Conservation (phyloP, 306 rosid species). For the Prunus armeniaca region DNA sequence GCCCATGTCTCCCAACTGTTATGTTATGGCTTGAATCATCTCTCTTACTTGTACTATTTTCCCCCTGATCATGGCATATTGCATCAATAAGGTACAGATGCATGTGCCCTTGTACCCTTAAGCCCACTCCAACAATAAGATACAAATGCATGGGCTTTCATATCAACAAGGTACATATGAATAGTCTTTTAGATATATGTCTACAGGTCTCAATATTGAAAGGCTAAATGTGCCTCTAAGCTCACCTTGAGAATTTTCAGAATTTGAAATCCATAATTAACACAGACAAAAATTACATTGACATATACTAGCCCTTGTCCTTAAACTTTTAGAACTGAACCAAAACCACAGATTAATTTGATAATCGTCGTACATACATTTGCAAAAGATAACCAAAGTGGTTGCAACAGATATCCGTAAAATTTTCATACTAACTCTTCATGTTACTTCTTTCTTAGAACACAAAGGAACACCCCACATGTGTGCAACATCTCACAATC, state of each 20-base stretch:
- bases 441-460: neutral
- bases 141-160: neutral
- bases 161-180: neutral
- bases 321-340: neutral
- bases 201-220: neutral
- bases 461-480: neutral
- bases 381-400: neutral
- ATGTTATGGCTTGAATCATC: neutral
- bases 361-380: neutral
- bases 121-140: neutral
- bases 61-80: neutral
- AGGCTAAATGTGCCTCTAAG: neutral
- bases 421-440: neutral
- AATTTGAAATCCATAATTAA: neutral
- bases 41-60: neutral
- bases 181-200: neutral
- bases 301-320: neutral
- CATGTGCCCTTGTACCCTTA: neutral
- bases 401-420: neutral
- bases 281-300: neutral
- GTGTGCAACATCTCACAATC: neutral
- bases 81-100: slow-evolving; percentile 4
- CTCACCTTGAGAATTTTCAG: neutral
- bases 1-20: neutral
- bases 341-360: neutral